phyloP scores from a whole-genome alignment of 352 stramenopile genomes.

The Aphanomyces euteiches region DNA sequence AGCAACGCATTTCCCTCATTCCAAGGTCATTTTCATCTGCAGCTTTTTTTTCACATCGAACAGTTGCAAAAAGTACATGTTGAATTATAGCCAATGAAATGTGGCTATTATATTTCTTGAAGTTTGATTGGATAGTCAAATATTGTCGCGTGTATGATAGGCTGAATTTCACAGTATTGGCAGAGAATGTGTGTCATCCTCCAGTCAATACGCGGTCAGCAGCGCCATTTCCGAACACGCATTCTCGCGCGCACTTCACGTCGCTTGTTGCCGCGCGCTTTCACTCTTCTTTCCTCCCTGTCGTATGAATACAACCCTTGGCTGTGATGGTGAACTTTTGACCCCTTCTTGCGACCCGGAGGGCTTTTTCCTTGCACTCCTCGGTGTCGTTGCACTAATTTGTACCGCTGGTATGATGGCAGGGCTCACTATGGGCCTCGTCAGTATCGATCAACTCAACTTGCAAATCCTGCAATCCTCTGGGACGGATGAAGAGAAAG shows the following conservation, averaged over 20 bases:
- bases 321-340: slow-evolving; percentile 17
- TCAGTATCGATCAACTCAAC: slow-evolving; percentile 32
- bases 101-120: no score
- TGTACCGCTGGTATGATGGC: slow-evolving; percentile 28
- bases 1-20: no score
- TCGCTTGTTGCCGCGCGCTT: neutral
- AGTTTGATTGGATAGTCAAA: no score
- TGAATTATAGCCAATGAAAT: no score
- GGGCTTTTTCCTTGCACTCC: slow-evolving; percentile 1
- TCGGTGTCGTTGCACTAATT: slow-evolving; percentile 10
- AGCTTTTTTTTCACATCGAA: no score
- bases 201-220: neutral
- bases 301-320: slow-evolving; percentile 7
- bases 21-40: no score
- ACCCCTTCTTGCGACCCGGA: slow-evolving; percentile 17
- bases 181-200: no score
- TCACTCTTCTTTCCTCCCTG: neutral
- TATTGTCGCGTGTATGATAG: neutral
- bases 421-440: slow-evolving; percentile 31
- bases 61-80: no score
- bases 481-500: slow-evolving; percentile 41
- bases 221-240: neutral
- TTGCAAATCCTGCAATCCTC: slow-evolving; percentile 21
- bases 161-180: neutral
- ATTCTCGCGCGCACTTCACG: neutral